A percentile compares a stretch with the other conserved stretches of the same genome.
Evolutionary conservation across 1,284 basidiomycete species (phyloP).

Genomic region (Amylostereum areolatum): DNA sequence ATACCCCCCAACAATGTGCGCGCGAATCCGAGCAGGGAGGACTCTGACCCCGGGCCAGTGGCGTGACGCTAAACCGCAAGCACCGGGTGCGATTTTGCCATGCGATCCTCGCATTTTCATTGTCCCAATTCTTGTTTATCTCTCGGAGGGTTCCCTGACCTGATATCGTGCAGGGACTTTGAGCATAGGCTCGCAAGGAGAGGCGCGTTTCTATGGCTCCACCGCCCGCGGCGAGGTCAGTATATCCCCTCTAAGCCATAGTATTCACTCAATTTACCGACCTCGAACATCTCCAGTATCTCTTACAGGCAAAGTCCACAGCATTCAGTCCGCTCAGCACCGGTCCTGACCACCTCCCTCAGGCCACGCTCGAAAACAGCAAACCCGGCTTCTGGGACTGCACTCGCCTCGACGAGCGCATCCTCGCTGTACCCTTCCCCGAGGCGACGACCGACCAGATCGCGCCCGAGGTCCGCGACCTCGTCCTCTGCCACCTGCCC

Average conservation of each 20-base stretch:
- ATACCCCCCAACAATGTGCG: too few relatives aligned
- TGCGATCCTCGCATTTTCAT: too few relatives aligned
- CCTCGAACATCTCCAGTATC: conserved; percentile 30
- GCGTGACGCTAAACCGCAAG: too few relatives aligned
- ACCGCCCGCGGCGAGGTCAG: conserved; percentile 60
- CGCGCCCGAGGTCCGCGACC: conserved; percentile 11
- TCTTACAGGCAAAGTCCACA: conserved; percentile 37
- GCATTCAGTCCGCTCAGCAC: background rate
- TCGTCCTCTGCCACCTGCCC: conserved; percentile 11
- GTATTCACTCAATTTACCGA: too few relatives aligned
- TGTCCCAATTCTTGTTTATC: background rate
- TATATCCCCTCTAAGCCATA: background rate
- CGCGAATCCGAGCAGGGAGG: too few relatives aligned
- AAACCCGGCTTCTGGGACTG: conserved; percentile 6
- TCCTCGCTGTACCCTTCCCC: conserved; percentile 12
- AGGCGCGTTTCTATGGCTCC: conserved; percentile 51
- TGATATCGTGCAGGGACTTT: conserved; percentile 46
- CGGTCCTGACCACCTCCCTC: background rate
- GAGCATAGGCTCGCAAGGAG: conserved; percentile 47
- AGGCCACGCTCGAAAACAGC: background rate
- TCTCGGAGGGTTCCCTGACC: background rate
- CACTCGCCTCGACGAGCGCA: conserved; percentile 12
- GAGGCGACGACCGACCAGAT: conserved; percentile 12
- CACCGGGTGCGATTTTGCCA: too few relatives aligned
- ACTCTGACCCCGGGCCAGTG: too few relatives aligned